Evolutionary conservation across 257 asterid species (phyloP).

Genomic region (Capsicum baccatum): DNA sequence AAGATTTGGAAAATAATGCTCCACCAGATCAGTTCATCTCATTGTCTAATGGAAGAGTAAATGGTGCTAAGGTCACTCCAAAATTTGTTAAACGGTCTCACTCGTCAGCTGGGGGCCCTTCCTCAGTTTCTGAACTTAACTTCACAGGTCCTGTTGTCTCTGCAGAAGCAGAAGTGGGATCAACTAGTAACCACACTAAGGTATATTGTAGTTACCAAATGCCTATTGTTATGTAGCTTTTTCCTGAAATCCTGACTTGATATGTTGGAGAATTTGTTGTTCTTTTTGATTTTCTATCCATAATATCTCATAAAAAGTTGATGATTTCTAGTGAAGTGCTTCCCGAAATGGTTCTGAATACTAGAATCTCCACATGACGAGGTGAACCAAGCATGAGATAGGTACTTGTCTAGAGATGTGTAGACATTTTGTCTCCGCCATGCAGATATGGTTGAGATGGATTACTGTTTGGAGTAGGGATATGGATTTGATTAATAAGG

Average conservation of each 20-base stretch:
- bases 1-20: conserved; percentile 36
- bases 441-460: neutral
- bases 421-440: neutral
- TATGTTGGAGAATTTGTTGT: neutral
- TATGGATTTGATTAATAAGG: neutral
- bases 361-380: neutral
- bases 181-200: conserved; percentile 43
- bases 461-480: neutral
- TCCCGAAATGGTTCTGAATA: neutral
- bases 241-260: neutral
- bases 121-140: conserved; percentile 33
- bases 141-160: conserved; percentile 24
- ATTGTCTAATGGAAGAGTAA: conserved; percentile 14
- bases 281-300: neutral
- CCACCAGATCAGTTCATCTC: conserved; percentile 34
- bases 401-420: neutral
- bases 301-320: neutral
- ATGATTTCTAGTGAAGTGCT: neutral
- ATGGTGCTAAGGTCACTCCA: conserved; percentile 23
- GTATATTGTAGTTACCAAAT: conserved; percentile 37
- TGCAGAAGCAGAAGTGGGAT: conserved; percentile 41
- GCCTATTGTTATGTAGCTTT: neutral
- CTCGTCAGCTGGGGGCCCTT: conserved; percentile 28
- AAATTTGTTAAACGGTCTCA: conserved; percentile 28
- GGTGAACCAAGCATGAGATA: neutral